Base-by-base conservation (phyloP, 2,329 filamentous ascomycete species). In the Aspergillus sp. region DNA sequence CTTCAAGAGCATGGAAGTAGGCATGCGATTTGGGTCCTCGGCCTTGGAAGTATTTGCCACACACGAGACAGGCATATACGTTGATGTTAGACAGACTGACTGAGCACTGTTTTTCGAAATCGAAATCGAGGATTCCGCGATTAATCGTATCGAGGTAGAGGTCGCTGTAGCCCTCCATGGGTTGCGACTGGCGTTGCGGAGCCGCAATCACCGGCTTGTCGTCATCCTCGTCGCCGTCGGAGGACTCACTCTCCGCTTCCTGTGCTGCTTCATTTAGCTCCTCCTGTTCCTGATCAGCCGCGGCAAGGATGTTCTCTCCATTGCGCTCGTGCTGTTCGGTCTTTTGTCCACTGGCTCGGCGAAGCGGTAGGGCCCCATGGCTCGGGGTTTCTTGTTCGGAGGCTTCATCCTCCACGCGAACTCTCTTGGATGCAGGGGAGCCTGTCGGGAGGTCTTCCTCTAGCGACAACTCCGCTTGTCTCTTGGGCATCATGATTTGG, bases 21-120 rank as follows among this genome's bases (percentile, higher is more conserved):
- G 95, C 95, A 77, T 97, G 90, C 55, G 94, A 97, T 73, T 95
- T 96, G 16, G 90, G 90, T 0, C 95, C 95, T 68, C 95, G 86
- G 55, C 95, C 95, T 77, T 97, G 92, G 75, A 90, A 99, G 81
- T 99, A 99, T 75, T 92, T 94, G n/a, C 95, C 95, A 75, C 95
- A 99, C 1, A 98, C 91, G 11, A 99, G 85, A 71, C 95, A 99
- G 10, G 95, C 95, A 75, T 99, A 99, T 49, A 99, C 93, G 73
- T 99, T 99, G 80, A 98, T 97, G 75, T 98, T 98, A 52, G 93
- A 96, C 7, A 99, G 84, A 36, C 92, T 96, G 66, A 99, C 85
- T 24, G 94, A 98, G 79, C 95, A 99, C 12, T 97, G 86, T 82
- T 99, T 99, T 75, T 99, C 95, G 74, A 99, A 99, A 77, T 99